Evolutionary conservation across 2,329 filamentous ascomycete species (phyloP).

Genomic region (Nemania sp.): DNA sequence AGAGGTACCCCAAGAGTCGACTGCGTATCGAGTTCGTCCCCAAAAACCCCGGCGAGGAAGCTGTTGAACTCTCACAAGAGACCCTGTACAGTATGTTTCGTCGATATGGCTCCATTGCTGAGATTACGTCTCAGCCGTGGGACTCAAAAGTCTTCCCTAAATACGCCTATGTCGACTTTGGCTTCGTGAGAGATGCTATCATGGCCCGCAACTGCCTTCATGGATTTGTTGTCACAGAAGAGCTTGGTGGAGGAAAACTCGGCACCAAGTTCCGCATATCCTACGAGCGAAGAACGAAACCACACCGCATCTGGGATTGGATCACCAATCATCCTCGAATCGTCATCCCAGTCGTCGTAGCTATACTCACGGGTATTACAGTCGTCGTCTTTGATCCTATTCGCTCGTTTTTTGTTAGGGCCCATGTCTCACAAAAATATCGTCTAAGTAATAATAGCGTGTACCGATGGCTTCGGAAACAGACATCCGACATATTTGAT

Average conservation of each 20-base stretch:
- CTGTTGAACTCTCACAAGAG: conserved; percentile 86
- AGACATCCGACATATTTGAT: conserved; percentile 74
- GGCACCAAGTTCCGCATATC: conserved; percentile 84
- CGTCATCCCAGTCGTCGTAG: conserved; percentile 84
- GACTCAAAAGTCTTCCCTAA: conserved; percentile 88
- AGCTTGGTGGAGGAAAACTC: conserved; percentile 77
- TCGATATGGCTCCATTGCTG: conserved; percentile 87
- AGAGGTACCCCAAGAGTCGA: conserved; percentile 80
- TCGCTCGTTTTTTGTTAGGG: conserved; percentile 90
- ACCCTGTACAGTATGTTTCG: conserved; percentile 88
- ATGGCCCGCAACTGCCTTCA: conserved; percentile 95
- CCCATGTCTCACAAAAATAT: conserved; percentile 83
- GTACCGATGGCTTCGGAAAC: conserved; percentile 84
- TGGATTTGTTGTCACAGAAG: conserved; percentile 78
- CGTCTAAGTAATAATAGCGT: conserved; percentile 78
- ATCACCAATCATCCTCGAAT: conserved; percentile 86
- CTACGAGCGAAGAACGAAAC: conserved; percentile 83
- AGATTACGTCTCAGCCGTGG: conserved; percentile 83
- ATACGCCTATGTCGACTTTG: conserved; percentile 84
- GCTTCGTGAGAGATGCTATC: conserved; percentile 78
- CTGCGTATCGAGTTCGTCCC: conserved; percentile 88
- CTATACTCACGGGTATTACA: conserved; percentile 82
- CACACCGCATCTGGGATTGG: conserved; percentile 88
- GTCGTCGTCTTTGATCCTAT: conserved; percentile 95
- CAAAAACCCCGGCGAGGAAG: conserved; percentile 74